Evolutionary conservation across 768 basidiomycete genomes (phyloP).

Genomic region (Arthromyces matolae): DNA sequence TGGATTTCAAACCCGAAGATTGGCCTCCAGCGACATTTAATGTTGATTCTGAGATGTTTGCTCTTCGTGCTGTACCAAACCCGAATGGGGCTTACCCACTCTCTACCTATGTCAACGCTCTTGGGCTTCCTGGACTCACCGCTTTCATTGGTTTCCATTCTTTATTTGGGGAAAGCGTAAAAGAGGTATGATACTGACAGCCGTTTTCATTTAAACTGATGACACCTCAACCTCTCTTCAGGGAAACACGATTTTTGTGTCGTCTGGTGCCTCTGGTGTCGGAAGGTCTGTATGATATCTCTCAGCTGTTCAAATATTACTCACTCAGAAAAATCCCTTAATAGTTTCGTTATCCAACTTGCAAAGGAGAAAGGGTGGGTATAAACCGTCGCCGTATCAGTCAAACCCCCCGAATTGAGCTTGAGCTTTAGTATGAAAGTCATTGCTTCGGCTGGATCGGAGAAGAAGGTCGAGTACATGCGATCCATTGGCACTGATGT

Average conservation of each 20-base stretch:
- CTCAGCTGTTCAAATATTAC: neutral
- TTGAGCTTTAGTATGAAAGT: conserved; percentile 35
- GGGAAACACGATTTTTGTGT: conserved; percentile 26
- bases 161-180: conserved; percentile 23
- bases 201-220: too few species aligned
- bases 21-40: conserved; percentile 14
- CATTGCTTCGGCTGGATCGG: conserved; percentile 58
- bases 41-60: conserved; percentile 17
- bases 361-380: conserved; percentile 33
- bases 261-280: conserved; percentile 27
- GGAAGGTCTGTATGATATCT: conserved; percentile 27
- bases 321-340: neutral
- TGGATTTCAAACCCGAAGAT: conserved; percentile 7
- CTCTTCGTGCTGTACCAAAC: conserved; percentile 11
- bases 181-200: conserved; percentile 33
- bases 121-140: conserved; percentile 23
- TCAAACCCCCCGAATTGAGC: neutral
- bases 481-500: conserved; percentile 51
- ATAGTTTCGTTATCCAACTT: conserved; percentile 33
- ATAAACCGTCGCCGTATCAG: too few species aligned
- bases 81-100: conserved; percentile 2
- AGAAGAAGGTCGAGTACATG: conserved; percentile 56
- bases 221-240: too few species aligned
- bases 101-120: conserved; percentile 6
- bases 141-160: conserved; percentile 29